Base-by-base conservation (phyloP, 192 early-diverging fungal genomes). In the Linderina pennispora region DNA sequence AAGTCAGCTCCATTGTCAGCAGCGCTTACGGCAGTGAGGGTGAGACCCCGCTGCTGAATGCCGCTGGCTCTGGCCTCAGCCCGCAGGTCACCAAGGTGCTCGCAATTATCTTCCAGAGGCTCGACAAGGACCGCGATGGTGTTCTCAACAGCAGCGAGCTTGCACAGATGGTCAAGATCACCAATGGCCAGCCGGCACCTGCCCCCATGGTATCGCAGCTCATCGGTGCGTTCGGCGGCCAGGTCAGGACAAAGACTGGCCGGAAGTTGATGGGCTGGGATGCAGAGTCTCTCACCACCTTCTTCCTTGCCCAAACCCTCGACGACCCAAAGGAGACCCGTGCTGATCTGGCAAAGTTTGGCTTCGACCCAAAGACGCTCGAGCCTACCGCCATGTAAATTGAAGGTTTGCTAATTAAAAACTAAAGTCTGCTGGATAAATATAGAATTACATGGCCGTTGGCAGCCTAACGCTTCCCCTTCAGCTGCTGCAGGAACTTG, bases 291-390 rank as follows among this genome's bases (percentile, higher is more conserved):
- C 55, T 74, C 16, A 52, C 51, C 19, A 50, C 40, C 25, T 74
- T 74, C 28, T 74, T 58, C 23, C 36, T 74, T 13, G 50, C 51
- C 2, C 71, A 74, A 23, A 58, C 71, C 5, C 37, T 74, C 23
- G 55, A 74, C 17, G 71, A 74, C 18, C 71, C 71, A 1, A 33
- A 43, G 5, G 71, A 74, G 33, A 74, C 71, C 1, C 71, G 71
- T 39, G 43, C 39, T 16, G 71, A 74, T 23, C 50, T 74, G 13
- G 59, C 54, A 9, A 62, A 55, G 19, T 60, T 74, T 36, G 71
- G 71, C 2, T 67, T 74, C 43, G 57, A 74, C 20, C 55, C 64
- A 0, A 45, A 35, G 14, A 58, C 65, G 8, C 65, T 74, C 14
- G 39, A 15, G 11, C 3, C 28, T 31, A 31, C 28, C 11, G 28